Evolutionary conservation across 2,329 filamentous ascomycete species (phyloP).

Genomic region (Madurella fahalii): DNA sequence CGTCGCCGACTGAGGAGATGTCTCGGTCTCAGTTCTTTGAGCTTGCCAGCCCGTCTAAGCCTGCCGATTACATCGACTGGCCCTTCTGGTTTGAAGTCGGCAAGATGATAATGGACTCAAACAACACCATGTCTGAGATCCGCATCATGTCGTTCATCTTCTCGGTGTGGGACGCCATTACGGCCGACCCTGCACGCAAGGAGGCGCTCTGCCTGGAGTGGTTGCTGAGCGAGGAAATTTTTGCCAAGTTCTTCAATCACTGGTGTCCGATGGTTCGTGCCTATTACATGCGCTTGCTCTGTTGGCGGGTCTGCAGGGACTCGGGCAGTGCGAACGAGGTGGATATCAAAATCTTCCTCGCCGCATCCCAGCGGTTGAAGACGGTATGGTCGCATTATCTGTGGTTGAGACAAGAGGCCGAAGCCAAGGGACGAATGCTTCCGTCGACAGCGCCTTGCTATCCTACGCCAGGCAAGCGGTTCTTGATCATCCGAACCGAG

Average conservation of each 20-base stretch:
- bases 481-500: constrained; percentile 86
- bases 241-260: constrained; percentile 81
- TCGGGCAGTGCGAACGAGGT: constrained; percentile 60
- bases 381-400: constrained; percentile 76
- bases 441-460: constrained; percentile 78
- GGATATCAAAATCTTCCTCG: constrained; percentile 65
- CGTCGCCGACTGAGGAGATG: constrained; percentile 11
- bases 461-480: constrained; percentile 77
- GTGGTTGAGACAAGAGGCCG: constrained; percentile 65
- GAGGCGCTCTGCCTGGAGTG: constrained; percentile 67
- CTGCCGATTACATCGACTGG: constrained; percentile 62
- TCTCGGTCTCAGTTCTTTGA: constrained; percentile 9
- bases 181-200: constrained; percentile 63
- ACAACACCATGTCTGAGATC: constrained; percentile 88
- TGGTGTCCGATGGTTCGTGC: constrained; percentile 95
- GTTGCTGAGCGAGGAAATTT: constrained; percentile 68
- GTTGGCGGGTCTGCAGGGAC: constrained; percentile 82
- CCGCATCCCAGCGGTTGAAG: constrained; percentile 64
- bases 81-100: constrained; percentile 81
- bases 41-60: not conserved
- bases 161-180: constrained; percentile 71
- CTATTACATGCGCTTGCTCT: constrained; percentile 86
- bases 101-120: constrained; percentile 71
- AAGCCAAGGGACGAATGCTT: constrained; percentile 47
- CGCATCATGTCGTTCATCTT: constrained; percentile 79